These are phyloP conservation scores for Platanthera zijinensis DNA, from an alignment of 106 monocot genomes.

Conservation along the genomic window DNA sequence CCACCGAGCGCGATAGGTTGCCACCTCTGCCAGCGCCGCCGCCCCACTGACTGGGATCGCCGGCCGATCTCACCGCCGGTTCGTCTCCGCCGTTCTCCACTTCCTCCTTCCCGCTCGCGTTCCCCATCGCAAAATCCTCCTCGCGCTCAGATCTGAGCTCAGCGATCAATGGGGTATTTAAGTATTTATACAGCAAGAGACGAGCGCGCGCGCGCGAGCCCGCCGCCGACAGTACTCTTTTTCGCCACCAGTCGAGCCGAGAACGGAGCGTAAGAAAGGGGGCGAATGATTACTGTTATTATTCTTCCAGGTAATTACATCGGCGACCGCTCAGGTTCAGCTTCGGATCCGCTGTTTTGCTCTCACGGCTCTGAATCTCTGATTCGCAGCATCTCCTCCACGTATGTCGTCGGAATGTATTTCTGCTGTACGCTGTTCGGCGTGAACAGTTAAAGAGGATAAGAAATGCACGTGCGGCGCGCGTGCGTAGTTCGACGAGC, in stretches of 20 bases:
- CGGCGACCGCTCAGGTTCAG: neutral
- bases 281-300: neutral
- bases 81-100: constrained; percentile 29
- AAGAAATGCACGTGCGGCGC: no score
- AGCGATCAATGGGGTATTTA: neutral
- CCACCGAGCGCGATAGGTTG: constrained; percentile 20
- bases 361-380: neutral
- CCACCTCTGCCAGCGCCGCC: constrained; percentile 7
- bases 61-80: constrained; percentile 30
- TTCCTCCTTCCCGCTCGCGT: constrained; percentile 42
- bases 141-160: constrained; percentile 1
- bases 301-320: neutral
- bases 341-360: neutral
- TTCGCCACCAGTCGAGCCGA: neutral
- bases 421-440: no score
- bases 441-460: no score
- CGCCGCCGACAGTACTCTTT: neutral
- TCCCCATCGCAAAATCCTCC: constrained; percentile 7
- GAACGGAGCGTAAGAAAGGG: neutral
- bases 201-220: neutral
- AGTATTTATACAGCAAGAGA: neutral
- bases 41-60: neutral
- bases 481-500: no score
- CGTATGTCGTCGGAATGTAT: no score
- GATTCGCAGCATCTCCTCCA: no score